Conservation (phyloP, 129 eudicot genomes). For the Flaveria robusta region DNA sequence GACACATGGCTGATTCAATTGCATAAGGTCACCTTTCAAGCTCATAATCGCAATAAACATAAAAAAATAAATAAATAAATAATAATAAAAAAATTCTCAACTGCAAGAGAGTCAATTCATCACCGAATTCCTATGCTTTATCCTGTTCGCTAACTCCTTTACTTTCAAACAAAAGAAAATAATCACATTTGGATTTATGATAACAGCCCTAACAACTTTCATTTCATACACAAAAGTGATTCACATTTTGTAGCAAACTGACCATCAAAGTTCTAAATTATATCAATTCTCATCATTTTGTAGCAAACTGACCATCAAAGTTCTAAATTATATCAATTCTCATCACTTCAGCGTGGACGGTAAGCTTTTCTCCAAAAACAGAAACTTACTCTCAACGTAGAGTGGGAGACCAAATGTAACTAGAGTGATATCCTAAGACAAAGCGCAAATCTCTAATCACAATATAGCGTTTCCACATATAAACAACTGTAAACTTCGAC, state of each 20-base stretch:
- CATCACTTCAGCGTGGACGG: not conserved
- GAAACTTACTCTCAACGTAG: not conserved
- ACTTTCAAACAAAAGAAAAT: not conserved
- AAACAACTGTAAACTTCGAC: not conserved
- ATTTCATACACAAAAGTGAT: conserved; percentile 7
- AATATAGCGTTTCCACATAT: too few species aligned
- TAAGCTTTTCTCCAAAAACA: not conserved
- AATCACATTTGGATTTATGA: not conserved
- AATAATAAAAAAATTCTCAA: not conserved
- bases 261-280: not conserved
- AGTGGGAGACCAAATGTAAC: not conserved
- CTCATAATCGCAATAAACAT: not conserved
- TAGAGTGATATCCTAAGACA: conserved; percentile 8
- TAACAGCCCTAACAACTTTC: not conserved
- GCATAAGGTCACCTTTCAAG: conserved; percentile 5
- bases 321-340: not conserved
- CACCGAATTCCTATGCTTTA: not conserved
- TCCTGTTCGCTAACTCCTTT: not conserved
- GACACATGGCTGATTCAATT: not conserved
- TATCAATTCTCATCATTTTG: not conserved
- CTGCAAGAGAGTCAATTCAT: not conserved
- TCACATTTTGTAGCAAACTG: conserved; percentile 6
- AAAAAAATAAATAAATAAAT: too few species aligned
- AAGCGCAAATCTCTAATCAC: not conserved
- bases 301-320: conserved; percentile 4